phyloP scores from a whole-genome alignment of 805 yeast genomes.

The Candida multigemmis region DNA sequence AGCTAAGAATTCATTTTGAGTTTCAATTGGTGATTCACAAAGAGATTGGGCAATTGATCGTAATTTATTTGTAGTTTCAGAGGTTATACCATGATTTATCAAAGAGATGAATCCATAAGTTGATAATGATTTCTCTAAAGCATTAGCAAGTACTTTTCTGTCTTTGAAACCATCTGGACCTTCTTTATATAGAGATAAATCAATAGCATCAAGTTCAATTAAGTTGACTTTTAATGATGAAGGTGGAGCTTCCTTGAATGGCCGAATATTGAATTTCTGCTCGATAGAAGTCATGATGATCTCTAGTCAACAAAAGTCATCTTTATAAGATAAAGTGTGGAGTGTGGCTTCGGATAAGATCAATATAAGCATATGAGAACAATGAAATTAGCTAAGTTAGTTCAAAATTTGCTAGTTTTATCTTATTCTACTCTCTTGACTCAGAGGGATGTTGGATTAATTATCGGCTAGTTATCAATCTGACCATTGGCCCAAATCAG shows the following conservation, averaged over 20 bases:
- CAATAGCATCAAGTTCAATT: conserved; percentile 22
- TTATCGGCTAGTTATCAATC: no score
- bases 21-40: conserved; percentile 16
- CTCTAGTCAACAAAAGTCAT: no score
- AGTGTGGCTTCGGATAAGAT: no score
- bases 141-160: conserved; percentile 22
- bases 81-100: conserved; percentile 13
- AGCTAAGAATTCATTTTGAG: conserved; percentile 14
- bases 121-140: conserved; percentile 28
- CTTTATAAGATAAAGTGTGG: no score
- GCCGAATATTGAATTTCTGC: conserved; percentile 13
- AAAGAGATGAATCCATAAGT: conserved; percentile 38
- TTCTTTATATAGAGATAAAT: conserved; percentile 21
- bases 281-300: no score
- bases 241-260: conserved; percentile 12
- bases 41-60: conserved; percentile 15
- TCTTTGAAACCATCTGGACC: conserved; percentile 23
- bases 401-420: no score
- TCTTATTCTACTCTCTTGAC: no score
- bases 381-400: no score
- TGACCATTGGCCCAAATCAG: no score
- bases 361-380: no score
- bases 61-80: conserved; percentile 10
- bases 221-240: conserved; percentile 7
- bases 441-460: no score